Base-by-base conservation (phyloP, 2,329 filamentous ascomycete species). In the Metarhizium humberi region DNA sequence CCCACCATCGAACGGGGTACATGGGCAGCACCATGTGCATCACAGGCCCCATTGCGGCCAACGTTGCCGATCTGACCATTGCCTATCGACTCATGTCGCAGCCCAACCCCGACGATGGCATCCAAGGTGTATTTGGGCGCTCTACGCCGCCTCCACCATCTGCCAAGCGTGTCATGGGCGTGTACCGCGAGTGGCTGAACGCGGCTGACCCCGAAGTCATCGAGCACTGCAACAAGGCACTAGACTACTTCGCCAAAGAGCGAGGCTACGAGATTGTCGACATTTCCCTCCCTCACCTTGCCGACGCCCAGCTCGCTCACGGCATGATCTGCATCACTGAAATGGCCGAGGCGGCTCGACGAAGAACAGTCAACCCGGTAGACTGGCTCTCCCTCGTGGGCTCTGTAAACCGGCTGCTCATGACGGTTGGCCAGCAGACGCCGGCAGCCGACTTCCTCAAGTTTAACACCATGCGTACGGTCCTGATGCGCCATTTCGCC, bases 71-170 rank as follows among this genome's bases (percentile, higher is more conserved):
- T 64, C 80, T 96, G 6, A 86, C 87, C 58, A 77, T 91, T 53
- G 86, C 88, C n/a, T 96, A 94, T 73, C 84, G 88, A 51, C 68
- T 88, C 62, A 90, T 95, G 79, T 80, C 88, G 2, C 79, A 83
- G 53, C 87, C 90, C 0, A 80, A 95, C 63, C 81, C 85, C 0
- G 70, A 76, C 2, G 79, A 86, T 66, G 73, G 78, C 0, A 70
- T 78, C 7, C 86, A 87, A 18, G 71, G 78, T 7, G 72, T 77
- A 14, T 94, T 95, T 67, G 79, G 80, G 0, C 76, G 82, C 4
- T 82, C 81, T 14, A 60, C 73, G 7, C 72, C 78, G 4, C 72
- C 73, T 0, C 62, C 63, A 6, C 70, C 73, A 1, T 65, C 70
- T 0, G 62, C 70, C 42, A 76, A 75, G 59, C 86, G 86, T 63